Percentiles rank a stretch among this genome's conserved stretches.
phyloP scores from a whole-genome alignment of 768 basidiomycete genomes.

The Clitopilus hobsonii region DNA sequence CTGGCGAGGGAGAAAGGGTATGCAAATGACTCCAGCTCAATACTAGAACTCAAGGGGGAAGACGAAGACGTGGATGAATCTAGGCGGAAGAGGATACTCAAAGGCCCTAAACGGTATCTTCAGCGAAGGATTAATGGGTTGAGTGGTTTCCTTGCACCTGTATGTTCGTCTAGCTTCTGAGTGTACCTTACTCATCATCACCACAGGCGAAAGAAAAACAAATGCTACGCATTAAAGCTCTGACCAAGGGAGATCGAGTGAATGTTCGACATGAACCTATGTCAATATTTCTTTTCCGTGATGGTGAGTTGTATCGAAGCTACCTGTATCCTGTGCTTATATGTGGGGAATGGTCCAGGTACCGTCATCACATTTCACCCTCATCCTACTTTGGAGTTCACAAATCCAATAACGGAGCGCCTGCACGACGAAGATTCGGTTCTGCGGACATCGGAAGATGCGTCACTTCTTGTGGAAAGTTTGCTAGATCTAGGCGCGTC shows the following conservation, averaged over 20 bases:
- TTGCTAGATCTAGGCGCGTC: conserved; percentile 36
- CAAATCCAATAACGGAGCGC: conserved; percentile 53
- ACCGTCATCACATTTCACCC: conserved; percentile 60
- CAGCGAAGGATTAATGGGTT: conserved; percentile 14
- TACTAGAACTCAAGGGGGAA: background rate
- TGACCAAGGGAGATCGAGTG: conserved; percentile 52
- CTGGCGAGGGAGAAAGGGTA: background rate
- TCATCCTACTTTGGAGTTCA: conserved; percentile 40
- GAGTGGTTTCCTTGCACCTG: conserved; percentile 20
- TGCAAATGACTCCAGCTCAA: background rate
- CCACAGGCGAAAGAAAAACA: conserved; percentile 17
- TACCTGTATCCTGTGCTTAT: too few species aligned
- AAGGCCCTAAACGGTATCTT: background rate
- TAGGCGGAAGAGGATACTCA: background rate
- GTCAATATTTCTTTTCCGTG: conserved; percentile 63
- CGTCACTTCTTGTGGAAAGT: conserved; percentile 52
- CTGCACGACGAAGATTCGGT: conserved; percentile 55
- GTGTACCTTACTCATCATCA: background rate
- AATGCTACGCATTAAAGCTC: conserved; percentile 18
- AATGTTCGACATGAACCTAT: conserved; percentile 47
- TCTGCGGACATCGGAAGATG: conserved; percentile 55
- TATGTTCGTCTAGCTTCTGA: conserved; percentile 8
- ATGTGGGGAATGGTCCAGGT: conserved; percentile 36
- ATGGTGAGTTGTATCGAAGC: conserved; percentile 36
- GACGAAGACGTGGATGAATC: background rate